These are phyloP conservation scores for Fennellomyces sp. DNA, from an alignment of 371 early-diverging fungal genomes.

Conservation along the genomic window DNA sequence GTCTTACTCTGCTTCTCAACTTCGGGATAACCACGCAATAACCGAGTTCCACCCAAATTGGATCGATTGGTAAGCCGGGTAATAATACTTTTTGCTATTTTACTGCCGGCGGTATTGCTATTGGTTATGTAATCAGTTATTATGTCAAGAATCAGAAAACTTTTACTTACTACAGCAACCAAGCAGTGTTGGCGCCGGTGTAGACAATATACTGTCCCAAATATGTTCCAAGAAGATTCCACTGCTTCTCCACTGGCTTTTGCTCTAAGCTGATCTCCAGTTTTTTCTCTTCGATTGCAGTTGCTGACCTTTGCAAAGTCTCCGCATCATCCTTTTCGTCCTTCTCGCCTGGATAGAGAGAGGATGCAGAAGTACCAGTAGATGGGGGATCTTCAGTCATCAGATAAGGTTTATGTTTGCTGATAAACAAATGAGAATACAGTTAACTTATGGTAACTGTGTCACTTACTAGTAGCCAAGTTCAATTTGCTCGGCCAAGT, in stretches of 20 bases:
- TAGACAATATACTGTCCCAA: slow-evolving; percentile 76
- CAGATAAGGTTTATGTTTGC: slow-evolving; percentile 34
- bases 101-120: slow-evolving; percentile 53
- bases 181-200: slow-evolving; percentile 63
- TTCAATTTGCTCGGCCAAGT: slow-evolving; percentile 80
- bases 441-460: too few species aligned
- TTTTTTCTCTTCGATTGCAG: slow-evolving; percentile 36
- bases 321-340: slow-evolving; percentile 14
- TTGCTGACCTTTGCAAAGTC: slow-evolving; percentile 4
- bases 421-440: slow-evolving; percentile 2
- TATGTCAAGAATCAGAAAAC: too few species aligned
- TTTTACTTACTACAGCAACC: slow-evolving; percentile 61
- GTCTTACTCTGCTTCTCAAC: slow-evolving; percentile 48
- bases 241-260: slow-evolving; percentile 57
- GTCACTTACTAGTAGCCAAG: slow-evolving; percentile 75
- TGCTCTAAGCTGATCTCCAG: slow-evolving; percentile 30
- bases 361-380: background rate
- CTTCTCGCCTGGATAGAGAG: background rate
- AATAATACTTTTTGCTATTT: slow-evolving; percentile 73
- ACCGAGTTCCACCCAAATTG: slow-evolving; percentile 68
- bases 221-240: slow-evolving; percentile 74
- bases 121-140: background rate
- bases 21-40: slow-evolving; percentile 78
- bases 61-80: slow-evolving; percentile 62
- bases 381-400: slow-evolving; percentile 11